Evolutionary conservation across 2,329 filamentous ascomycete species (phyloP), one percentile per base, ranked within the genome.

Genomic region (Lithohypha guttulata): DNA sequence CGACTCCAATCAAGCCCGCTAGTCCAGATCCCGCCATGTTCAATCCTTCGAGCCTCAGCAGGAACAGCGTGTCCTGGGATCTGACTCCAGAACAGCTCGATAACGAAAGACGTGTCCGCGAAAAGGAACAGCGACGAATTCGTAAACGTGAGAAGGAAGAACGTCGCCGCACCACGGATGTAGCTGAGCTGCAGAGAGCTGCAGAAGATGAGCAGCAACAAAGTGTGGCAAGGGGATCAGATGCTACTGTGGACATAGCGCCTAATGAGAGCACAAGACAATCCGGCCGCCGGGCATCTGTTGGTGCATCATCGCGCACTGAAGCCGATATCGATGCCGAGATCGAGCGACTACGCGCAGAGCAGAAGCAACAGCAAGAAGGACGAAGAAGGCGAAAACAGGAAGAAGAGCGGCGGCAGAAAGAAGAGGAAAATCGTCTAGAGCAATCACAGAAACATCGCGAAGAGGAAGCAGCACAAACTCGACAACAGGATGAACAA

Each of bases 61-160:
- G 4, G 74, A 65, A 4, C 68, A 68, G 64, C 43, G 75, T 78
- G 6, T 67, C 70, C 39, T 77, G 77, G 46, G 65, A 70, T 25
- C 52, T 77, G 34, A 75, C 72, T 0, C 61, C 74, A 32, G 71
- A 75, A 51, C 71, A 76, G 54, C 61, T 59, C 23, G 61, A 66
- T 20, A 69, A 66, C 38, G 70, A 71, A 39, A 44, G 39, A 44
- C 40, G 41, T 9, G 32, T 34, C 39, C 61, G 32, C 49, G 60
- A 46, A 53, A 40, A 47, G 48, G 46, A 41, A 43, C 28, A 41
- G 42, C 48, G 23, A 49, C 53, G 22, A 50, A 53, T 18, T 51
- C 55, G 29, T n/a, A 39, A 38, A 22, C 30, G 41, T 32, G 39
- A 31, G 45, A 53, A 40, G 42, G 50, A 48, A 21, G 33, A 49